Conservation (phyloP, 1,139 yeast species). For the Casaregolazyma suthepensis region DNA sequence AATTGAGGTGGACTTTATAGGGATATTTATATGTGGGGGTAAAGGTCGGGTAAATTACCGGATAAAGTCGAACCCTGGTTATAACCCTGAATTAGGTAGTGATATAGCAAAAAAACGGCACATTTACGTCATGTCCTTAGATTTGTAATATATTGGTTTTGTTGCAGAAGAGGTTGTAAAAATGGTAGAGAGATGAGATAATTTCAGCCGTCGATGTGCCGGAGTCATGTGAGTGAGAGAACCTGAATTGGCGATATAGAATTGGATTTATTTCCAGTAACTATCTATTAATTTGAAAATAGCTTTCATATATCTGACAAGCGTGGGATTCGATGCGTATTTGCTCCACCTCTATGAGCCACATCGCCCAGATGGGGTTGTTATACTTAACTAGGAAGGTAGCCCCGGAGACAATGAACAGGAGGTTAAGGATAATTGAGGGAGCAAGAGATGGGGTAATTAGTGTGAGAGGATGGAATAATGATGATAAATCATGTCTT, state of each 20-base stretch:
- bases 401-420: neutral
- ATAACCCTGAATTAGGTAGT: neutral
- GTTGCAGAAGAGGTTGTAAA: neutral
- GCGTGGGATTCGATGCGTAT: neutral
- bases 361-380: neutral
- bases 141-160: neutral
- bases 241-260: neutral
- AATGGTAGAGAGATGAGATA: neutral
- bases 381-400: neutral
- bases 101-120: neutral
- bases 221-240: neutral
- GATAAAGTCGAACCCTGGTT: neutral
- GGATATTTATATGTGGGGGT: neutral
- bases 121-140: neutral
- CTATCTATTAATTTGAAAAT: no score
- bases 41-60: neutral
- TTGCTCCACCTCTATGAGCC: neutral
- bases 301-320: no score
- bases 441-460: no score
- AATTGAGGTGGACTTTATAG: neutral
- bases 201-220: neutral
- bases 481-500: no score
- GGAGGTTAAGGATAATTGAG: no score
- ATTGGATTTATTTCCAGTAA: no score
- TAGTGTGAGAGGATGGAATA: no score